Base-by-base conservation (phyloP, 306 rosid species). In the Potentilla sterilis region DNA sequence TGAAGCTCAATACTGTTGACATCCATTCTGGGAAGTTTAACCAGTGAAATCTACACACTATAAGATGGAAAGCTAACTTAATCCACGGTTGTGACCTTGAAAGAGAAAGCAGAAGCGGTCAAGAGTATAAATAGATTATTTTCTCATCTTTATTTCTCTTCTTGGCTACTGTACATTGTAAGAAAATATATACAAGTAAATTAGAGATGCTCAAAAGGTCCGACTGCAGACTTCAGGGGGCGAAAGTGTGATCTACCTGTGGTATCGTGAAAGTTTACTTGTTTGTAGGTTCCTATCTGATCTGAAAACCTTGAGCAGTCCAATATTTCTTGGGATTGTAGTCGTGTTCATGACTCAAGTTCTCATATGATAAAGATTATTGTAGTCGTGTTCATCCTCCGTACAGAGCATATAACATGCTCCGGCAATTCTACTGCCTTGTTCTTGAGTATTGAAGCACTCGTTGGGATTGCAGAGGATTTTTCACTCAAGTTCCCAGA, bases 381-480 rank as follows among this genome's bases (percentile, higher is more conserved):
- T 54, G 86, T 75, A 61, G 74, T 90, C 87, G 70, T 90, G 76
- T 80, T 90, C 87, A 59, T 91, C 87, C 83, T 89, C 75, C 91
- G 85, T 15, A 90, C 70, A 48, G 93, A 91, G 40, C 97, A 92
- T 78, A 92, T 77, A 59, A 92, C 55, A 77, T 86, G 88, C 78
- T 93, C 98, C 0, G 95, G 97, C 85, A 90, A 80, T 54, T 86
- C 97, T 82, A 89, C 98, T 62, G 88, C 78, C 84, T 90, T 90
- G 87, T 81, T 90, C 59, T 0, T 21, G 34, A 32, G 67, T 61
- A 61, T 68, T 37, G 32, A 42, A 67, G 52, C 37, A 16, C n/a
- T 72, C 47, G 55, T 74, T 43, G 75, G 75, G 38, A 48, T 47
- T 21, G 51, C 21, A 69, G 63, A 48, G 62, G 58, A 4, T 70